Conservation (phyloP, 2,329 filamentous ascomycete species). For the Beauveria australis region DNA sequence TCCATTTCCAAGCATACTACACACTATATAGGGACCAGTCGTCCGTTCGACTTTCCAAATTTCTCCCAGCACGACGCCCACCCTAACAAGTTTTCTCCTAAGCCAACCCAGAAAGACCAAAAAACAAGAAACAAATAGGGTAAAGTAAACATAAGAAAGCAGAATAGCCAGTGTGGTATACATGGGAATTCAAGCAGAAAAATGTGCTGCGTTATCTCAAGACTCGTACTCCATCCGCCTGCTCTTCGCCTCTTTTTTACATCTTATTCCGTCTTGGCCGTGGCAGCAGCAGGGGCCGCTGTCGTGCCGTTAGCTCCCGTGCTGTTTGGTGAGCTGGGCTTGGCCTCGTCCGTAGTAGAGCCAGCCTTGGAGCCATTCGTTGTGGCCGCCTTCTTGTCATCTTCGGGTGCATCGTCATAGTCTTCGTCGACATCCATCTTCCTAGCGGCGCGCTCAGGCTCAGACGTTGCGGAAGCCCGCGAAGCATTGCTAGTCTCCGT, state of each 20-base stretch:
- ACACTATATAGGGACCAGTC: constrained; percentile 7
- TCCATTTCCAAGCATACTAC: constrained; percentile 2
- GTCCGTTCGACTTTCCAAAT: constrained; percentile 4
- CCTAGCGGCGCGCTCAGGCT: constrained; percentile 74
- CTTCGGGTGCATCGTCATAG: constrained; percentile 90
- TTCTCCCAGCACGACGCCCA: constrained; percentile 2
- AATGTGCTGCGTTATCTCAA: constrained; percentile 9
- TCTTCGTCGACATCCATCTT: constrained; percentile 98
- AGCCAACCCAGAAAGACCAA: constrained; percentile 9
- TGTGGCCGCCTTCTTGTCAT: constrained; percentile 57
- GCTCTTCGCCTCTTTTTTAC: constrained; percentile 8
- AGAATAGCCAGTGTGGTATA: constrained; percentile 13
- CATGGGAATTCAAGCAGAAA: constrained; percentile 11
- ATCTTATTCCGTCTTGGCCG: constrained; percentile 38
- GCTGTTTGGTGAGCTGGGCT: constrained; percentile 40
- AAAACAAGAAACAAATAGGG: constrained; percentile 7
- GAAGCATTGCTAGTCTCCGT: constrained; percentile 33
- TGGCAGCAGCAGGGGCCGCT: constrained; percentile 25
- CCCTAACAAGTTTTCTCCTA: constrained; percentile 3
- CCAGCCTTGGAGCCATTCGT: constrained; percentile 37
- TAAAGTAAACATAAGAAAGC: constrained; percentile 7
- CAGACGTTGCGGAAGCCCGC: constrained; percentile 43
- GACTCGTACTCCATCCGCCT: constrained; percentile 1
- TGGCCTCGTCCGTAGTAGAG: constrained; percentile 43
- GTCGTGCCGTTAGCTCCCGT: constrained; percentile 37